A percentile compares a stretch with the other conserved stretches of the same genome.
phyloP scores from a whole-genome alignment of 75 land plant species.

The Selaginella tamariscina region DNA sequence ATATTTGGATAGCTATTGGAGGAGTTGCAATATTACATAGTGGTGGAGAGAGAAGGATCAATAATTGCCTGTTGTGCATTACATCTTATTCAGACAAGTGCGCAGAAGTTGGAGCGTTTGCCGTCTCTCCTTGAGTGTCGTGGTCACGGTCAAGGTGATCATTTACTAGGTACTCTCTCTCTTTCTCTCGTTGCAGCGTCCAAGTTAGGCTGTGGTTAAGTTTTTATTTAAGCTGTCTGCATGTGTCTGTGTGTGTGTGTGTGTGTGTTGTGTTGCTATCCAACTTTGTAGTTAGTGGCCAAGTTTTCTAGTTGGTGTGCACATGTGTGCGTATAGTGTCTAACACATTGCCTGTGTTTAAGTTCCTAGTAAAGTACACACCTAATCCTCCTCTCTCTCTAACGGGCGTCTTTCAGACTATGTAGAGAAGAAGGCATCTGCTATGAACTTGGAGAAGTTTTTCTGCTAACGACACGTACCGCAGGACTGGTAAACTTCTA shows the following conservation, averaged over 20 bases:
- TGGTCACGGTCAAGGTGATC: slow-evolving; percentile 91
- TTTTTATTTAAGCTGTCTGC: too few relatives aligned
- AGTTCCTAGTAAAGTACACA: not conserved
- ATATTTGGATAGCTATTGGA: slow-evolving; percentile 50
- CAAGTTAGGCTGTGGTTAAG: too few relatives aligned
- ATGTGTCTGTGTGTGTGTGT: too few relatives aligned
- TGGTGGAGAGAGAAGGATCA: slow-evolving; percentile 92
- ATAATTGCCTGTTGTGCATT: slow-evolving; percentile 93
- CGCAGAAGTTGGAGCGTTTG: slow-evolving; percentile 88
- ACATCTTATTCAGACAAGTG: slow-evolving; percentile 58
- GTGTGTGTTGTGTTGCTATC: too few relatives aligned
- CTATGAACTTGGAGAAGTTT: slow-evolving; percentile 54
- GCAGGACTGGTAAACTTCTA: too few relatives aligned
- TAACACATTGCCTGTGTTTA: not conserved
- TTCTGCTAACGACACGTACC: slow-evolving; percentile 80
- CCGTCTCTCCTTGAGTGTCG: slow-evolving; percentile 88
- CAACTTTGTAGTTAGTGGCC: slow-evolving; percentile 3
- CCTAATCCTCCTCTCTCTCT: not conserved
- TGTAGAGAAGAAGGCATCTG: slow-evolving; percentile 73
- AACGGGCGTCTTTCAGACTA: slow-evolving; percentile 44
- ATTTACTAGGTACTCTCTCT: slow-evolving; percentile 55
- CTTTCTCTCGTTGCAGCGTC: not conserved
- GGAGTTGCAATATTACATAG: slow-evolving; percentile 53
- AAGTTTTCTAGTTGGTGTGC: slow-evolving; percentile 2
- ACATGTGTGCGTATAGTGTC: not conserved